A percentile compares a stretch with the other conserved stretches of the same genome.
Evolutionary conservation across 1,284 basidiomycete species (phyloP).

Genomic region (Ceratobasidium papillatum): DNA sequence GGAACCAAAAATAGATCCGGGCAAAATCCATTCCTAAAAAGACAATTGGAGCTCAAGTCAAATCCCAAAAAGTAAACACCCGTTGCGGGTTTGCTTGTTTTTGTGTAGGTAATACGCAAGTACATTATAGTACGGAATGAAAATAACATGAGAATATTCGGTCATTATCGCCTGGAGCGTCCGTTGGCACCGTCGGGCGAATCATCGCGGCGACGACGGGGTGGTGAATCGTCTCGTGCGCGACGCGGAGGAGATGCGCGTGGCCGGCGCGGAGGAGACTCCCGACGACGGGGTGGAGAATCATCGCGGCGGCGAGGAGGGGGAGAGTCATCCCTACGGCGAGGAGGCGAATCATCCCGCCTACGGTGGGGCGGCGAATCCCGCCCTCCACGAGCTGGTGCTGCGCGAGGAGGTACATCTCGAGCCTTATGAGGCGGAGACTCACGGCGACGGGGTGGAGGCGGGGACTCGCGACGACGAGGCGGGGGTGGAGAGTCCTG

Average conservation of each 20-base stretch:
- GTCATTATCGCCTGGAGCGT: constrained; percentile 11
- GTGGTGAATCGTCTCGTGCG: constrained; percentile 13
- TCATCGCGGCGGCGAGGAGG: constrained; percentile 27
- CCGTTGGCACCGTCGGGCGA: constrained; percentile 5
- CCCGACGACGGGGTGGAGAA: constrained; percentile 24
- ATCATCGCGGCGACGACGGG: constrained; percentile 20
- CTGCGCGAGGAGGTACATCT: neutral
- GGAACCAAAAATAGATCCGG: constrained; percentile 3
- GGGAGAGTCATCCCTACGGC: constrained; percentile 24
- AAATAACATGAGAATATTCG: neutral
- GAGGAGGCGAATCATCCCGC: constrained; percentile 25
- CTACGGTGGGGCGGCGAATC: constrained; percentile 17
- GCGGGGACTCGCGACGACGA: constrained; percentile 28
- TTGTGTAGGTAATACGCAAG: neutral
- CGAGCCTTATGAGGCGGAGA: constrained; percentile 13
- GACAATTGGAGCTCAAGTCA: no score
- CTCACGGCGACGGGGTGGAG: constrained; percentile 21
- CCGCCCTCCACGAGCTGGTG: neutral
- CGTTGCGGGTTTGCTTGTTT: neutral
- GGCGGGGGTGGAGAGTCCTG: constrained; percentile 31
- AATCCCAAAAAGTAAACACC: neutral
- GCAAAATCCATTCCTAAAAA: no score
- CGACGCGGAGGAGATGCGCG: constrained; percentile 25
- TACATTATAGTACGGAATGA: neutral
- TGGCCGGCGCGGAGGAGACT: constrained; percentile 22